Evolutionary conservation across 2,329 filamentous ascomycete species (phyloP).

Genomic region (Diplocarpon rosae): DNA sequence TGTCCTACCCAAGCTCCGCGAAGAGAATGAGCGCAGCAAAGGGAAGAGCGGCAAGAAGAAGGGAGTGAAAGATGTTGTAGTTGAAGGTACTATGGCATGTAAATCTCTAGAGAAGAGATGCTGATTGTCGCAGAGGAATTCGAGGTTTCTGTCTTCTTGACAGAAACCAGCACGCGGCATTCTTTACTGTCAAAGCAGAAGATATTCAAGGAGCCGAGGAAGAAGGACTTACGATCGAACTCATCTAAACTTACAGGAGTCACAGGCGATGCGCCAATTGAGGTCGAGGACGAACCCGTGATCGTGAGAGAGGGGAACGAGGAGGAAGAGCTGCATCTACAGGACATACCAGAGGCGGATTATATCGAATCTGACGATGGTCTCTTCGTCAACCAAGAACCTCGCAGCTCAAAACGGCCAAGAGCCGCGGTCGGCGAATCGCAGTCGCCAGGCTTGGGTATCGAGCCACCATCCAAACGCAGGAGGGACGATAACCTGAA

Average conservation of each 20-base stretch:
- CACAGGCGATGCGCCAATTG: slow-evolving; percentile 38
- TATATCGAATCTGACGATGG: slow-evolving; percentile 7
- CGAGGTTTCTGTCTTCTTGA: slow-evolving; percentile 88
- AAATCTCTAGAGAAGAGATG: neutral
- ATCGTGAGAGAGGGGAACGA: slow-evolving; percentile 22
- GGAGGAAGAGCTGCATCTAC: slow-evolving; percentile 13
- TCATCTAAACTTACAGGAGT: slow-evolving; percentile 49
- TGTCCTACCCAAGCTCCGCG: slow-evolving; percentile 80
- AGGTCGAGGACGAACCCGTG: slow-evolving; percentile 25
- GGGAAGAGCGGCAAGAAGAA: slow-evolving; percentile 48
- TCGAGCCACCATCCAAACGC: slow-evolving; percentile 34
- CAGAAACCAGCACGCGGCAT: slow-evolving; percentile 74
- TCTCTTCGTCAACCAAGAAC: slow-evolving; percentile 27
- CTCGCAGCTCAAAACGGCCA: slow-evolving; percentile 23
- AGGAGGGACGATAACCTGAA: slow-evolving; percentile 29
- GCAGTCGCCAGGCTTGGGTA: slow-evolving; percentile 13
- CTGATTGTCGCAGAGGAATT: slow-evolving; percentile 62
- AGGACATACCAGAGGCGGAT: slow-evolving; percentile 20
- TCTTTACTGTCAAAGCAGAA: slow-evolving; percentile 81
- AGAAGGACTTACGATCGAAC: slow-evolving; percentile 37
- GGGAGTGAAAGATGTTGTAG: slow-evolving; percentile 79
- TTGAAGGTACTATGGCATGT: slow-evolving; percentile 45
- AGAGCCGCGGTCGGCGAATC: slow-evolving; percentile 23
- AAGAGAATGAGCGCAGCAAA: slow-evolving; percentile 63
- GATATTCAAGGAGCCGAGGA: slow-evolving; percentile 52